Evolutionary conservation across 257 asterid species (phyloP).

Genomic region (Lavandula angustifolia): DNA sequence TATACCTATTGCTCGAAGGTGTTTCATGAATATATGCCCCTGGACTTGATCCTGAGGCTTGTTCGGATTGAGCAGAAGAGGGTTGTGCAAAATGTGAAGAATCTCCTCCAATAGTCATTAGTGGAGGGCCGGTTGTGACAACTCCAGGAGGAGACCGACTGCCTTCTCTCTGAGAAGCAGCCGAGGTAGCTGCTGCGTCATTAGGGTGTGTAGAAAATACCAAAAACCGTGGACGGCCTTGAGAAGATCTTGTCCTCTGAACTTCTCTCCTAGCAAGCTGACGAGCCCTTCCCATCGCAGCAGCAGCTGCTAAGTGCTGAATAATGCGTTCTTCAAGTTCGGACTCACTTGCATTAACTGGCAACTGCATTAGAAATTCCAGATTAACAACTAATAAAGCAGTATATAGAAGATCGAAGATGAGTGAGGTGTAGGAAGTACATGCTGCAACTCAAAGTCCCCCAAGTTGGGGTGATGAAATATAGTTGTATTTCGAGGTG

Average conservation of each 20-base stretch:
- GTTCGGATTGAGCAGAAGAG: constrained; percentile 49
- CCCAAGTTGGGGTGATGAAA: constrained; percentile 93
- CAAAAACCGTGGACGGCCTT: constrained; percentile 75
- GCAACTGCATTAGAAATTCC: constrained; percentile 53
- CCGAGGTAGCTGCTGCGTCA: constrained; percentile 42
- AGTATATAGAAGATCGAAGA: not conserved
- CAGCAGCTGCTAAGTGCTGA: constrained; percentile 94
- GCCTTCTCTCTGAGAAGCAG: constrained; percentile 45
- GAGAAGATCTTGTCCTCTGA: constrained; percentile 71
- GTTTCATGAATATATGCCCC: constrained; percentile 47
- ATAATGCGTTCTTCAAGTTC: constrained; percentile 89
- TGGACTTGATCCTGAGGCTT: constrained; percentile 47
- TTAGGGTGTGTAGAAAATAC: constrained; percentile 70
- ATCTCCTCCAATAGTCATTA: constrained; percentile 55
- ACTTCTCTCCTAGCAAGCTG: constrained; percentile 83
- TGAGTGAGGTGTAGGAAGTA: constrained; percentile 18
- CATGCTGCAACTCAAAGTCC: constrained; percentile 92
- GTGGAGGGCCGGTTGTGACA: constrained; percentile 40
- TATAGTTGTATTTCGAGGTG: constrained; percentile 73
- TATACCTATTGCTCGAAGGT: constrained; percentile 53
- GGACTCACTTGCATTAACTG: constrained; percentile 76
- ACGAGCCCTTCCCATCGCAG: constrained; percentile 93
- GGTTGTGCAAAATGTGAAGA: constrained; percentile 42
- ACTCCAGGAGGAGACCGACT: constrained; percentile 42
- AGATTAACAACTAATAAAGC: not conserved